Conservation (phyloP, 257 asterid genomes). For the Thymus mandschuricus region DNA sequence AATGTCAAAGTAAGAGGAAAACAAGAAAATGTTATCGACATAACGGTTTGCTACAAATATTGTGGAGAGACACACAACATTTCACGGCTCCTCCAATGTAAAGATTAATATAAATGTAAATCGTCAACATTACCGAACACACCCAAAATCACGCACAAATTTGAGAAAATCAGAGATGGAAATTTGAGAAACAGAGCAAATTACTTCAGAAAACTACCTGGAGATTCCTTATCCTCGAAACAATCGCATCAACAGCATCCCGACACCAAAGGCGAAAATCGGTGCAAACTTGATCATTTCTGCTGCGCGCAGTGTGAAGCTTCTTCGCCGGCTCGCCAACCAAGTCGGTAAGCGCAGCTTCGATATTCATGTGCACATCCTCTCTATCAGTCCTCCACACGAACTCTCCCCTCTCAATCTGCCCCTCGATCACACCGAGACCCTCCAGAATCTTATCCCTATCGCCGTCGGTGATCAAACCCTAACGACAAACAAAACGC, state of each 20-base stretch:
- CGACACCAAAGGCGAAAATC: conserved; percentile 96
- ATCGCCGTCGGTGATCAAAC: conserved; percentile 79
- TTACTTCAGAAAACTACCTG: conserved; percentile 52
- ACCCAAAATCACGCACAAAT: neutral
- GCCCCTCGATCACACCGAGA: conserved; percentile 69
- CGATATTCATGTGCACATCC: conserved; percentile 99
- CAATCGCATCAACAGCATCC: conserved; percentile 73
- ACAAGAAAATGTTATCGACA: conserved; percentile 19
- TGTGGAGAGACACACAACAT: neutral
- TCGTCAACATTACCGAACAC: neutral
- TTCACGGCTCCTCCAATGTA: neutral
- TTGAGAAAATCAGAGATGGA: neutral
- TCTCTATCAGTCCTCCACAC: conserved; percentile 96
- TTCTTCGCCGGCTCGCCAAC: conserved; percentile 98
- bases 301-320: conserved; percentile 96
- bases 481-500: conserved; percentile 42
- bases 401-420: conserved; percentile 75
- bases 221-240: conserved; percentile 59
- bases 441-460: conserved; percentile 68
- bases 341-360: conserved; percentile 92
- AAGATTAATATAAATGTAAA: neutral
- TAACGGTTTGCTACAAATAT: neutral
- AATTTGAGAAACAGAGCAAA: neutral
- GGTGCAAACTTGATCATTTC: conserved; percentile 96
- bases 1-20: conserved; percentile 13